Evolutionary conservation across 495 filamentous ascomycete genomes (phyloP), one percentile per base, ranked within the genome.

Genomic region (Penicillium cataractarum): DNA sequence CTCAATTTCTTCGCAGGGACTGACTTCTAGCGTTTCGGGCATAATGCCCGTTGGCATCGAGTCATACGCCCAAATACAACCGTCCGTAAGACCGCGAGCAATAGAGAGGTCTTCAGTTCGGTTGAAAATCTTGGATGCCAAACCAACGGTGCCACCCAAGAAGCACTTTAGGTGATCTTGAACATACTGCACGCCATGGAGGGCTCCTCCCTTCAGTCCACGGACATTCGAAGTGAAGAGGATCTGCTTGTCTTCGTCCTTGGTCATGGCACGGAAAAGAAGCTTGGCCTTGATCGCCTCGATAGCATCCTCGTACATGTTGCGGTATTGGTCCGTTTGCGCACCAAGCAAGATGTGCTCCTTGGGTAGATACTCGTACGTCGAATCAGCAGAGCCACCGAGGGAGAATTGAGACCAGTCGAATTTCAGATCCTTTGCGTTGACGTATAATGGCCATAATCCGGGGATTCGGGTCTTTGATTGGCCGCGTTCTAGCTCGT

Each of bases 301-400:
- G 22, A 89, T 84, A 13, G 88, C 84, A 35, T 83, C 82, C 40
- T 88, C 81, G 75, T 97, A 96, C 90, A 98, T 89, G 10, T 78
- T 84, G 46, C 81, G 81, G 71, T 97, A 96, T 72, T 96, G 91
- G 19, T 88, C 82, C 26, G 85, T 89, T 52, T 86, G 80, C 2
- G 89, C 95, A 55, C 93, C 94, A 9, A 98, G 83, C 15, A 99
- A 83, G 49, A 87, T 80, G 65, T 87, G 75, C 64, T 83, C 76
- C 71, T 99, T 99, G n/a, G 96, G 90, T 48, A 99, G 86, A 74
- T 99, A 99, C 71, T 99, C 95, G 72, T 98, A 98, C 0, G 91
- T 84, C 6, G 92, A 97, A 72, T 99, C 95, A 49, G 93, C 90
- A 80, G 89, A 89, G 55, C 90, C 93, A 29, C 95, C 95, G 58